Percentiles rank a stretch among this genome's conserved stretches.
Conservation (phyloP, 345 rosid genomes). For the Triadica sebifera region DNA sequence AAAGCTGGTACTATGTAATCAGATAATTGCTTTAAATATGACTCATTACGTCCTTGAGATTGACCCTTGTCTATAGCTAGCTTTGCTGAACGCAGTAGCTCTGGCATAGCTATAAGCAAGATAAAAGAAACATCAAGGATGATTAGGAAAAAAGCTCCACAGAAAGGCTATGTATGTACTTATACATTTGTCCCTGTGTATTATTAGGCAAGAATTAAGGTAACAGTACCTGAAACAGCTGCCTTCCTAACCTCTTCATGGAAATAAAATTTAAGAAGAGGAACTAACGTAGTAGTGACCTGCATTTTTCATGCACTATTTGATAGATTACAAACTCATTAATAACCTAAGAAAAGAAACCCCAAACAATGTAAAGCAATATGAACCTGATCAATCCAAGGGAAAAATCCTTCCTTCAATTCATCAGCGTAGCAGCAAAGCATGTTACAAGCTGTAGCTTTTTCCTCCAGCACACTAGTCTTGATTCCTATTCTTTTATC, state of each 20-base stretch:
- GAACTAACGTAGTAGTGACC: constrained; percentile 96
- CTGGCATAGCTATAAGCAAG: constrained; percentile 83
- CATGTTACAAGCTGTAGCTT: constrained; percentile 98
- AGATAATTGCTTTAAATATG: constrained; percentile 88
- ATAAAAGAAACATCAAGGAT: neutral
- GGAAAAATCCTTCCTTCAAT: constrained; percentile 95
- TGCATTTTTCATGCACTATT: constrained; percentile 24
- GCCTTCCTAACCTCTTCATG: constrained; percentile 99
- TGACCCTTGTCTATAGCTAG: constrained; percentile 88
- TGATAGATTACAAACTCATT: neutral
- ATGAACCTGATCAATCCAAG: constrained; percentile 95
- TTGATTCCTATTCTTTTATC: constrained; percentile 95
- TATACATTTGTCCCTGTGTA: neutral
- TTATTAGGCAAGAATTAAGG: neutral
- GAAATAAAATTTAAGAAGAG: constrained; percentile 96
- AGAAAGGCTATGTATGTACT: neutral
- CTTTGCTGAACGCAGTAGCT: constrained; percentile 85
- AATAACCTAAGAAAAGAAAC: neutral
- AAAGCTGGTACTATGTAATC: constrained; percentile 90
- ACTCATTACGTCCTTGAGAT: constrained; percentile 81
- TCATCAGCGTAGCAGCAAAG: constrained; percentile 97
- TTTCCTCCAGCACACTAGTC: constrained; percentile 95
- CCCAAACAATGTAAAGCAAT: constrained; percentile 3
- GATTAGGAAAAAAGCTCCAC: constrained; percentile 4
- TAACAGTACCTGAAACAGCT: constrained; percentile 87